Evolutionary conservation across 257 asterid species (phyloP).

Genomic region (Mentha longifolia): DNA sequence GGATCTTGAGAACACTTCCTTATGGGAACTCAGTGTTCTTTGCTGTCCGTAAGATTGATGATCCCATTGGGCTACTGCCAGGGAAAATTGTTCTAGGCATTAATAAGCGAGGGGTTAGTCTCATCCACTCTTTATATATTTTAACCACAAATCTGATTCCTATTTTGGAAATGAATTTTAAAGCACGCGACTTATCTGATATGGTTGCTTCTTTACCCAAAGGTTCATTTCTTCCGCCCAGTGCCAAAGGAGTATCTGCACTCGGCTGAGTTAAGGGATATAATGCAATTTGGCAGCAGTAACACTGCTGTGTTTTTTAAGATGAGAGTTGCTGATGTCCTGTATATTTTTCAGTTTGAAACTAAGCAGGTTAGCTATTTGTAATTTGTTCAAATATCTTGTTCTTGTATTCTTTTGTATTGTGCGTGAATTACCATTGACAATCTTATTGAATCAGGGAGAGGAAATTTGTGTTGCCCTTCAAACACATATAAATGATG

Average conservation of each 20-base stretch:
- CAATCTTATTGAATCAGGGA: slow-evolving; percentile 60
- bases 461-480: slow-evolving; percentile 99
- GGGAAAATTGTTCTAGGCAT: slow-evolving; percentile 91
- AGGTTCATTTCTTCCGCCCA: slow-evolving; percentile 99
- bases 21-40: slow-evolving; percentile 99
- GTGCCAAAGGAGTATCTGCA: slow-evolving; percentile 97
- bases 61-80: slow-evolving; percentile 97
- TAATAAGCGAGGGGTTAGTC: slow-evolving; percentile 95
- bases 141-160: slow-evolving; percentile 6
- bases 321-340: slow-evolving; percentile 99
- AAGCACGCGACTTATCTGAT: slow-evolving; percentile 12
- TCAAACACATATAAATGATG: slow-evolving; percentile 98
- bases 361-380: slow-evolving; percentile 78
- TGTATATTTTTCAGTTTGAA: slow-evolving; percentile 97
- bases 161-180: slow-evolving; percentile 15
- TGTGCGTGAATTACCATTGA: slow-evolving; percentile 10
- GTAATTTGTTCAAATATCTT: slow-evolving; percentile 15
- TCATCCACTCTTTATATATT: background rate
- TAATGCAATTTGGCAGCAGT: slow-evolving; percentile 99
- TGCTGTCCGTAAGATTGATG: slow-evolving; percentile 97
- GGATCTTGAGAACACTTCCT: slow-evolving; percentile 91
- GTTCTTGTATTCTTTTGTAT: slow-evolving; percentile 11
- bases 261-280: slow-evolving; percentile 98
- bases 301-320: slow-evolving; percentile 97
- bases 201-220: slow-evolving; percentile 31